Evolutionary conservation across 1,284 basidiomycete genomes (phyloP).

Genomic region (Xerocomus minutiporus): DNA sequence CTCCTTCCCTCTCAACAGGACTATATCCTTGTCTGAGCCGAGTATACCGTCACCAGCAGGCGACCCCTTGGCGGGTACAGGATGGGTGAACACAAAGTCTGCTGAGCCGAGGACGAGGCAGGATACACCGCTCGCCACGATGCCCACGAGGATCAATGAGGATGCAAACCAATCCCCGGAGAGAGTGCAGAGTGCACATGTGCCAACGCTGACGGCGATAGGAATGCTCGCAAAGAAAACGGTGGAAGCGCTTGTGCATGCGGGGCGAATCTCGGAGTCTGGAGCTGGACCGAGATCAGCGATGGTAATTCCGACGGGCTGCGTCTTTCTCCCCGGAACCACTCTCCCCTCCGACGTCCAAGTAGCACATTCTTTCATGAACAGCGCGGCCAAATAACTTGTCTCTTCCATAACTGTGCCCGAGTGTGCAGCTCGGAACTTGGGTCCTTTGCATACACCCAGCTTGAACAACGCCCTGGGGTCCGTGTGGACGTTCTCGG

Average conservation of each 20-base stretch:
- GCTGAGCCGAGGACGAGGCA: slow-evolving; percentile 27
- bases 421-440: slow-evolving; percentile 19
- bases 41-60: slow-evolving; percentile 27
- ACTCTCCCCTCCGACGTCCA: slow-evolving; percentile 8
- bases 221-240: slow-evolving; percentile 14
- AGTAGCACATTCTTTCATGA: slow-evolving; percentile 14
- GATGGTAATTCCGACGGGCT: slow-evolving; percentile 17
- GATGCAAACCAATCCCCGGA: slow-evolving; percentile 26
- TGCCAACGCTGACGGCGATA: slow-evolving; percentile 21
- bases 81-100: slow-evolving; percentile 19
- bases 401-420: slow-evolving; percentile 23
- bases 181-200: slow-evolving; percentile 14
- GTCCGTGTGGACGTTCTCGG: slow-evolving; percentile 12
- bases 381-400: slow-evolving; percentile 16
- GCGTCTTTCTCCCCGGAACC: slow-evolving; percentile 8
- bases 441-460: slow-evolving; percentile 18
- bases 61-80: slow-evolving; percentile 21
- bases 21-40: slow-evolving; percentile 1
- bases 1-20: slow-evolving; percentile 26
- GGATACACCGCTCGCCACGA: slow-evolving; percentile 27
- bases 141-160: slow-evolving; percentile 28
- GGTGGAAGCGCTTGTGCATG: not conserved
- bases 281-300: slow-evolving; percentile 18
- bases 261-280: slow-evolving; percentile 6
- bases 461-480: slow-evolving; percentile 16